A percentile compares a stretch with the other conserved stretches of the same genome.
Evolutionary conservation across 2,329 filamentous ascomycete genomes (phyloP).

Genomic region (Colletotrichum limetticola): DNA sequence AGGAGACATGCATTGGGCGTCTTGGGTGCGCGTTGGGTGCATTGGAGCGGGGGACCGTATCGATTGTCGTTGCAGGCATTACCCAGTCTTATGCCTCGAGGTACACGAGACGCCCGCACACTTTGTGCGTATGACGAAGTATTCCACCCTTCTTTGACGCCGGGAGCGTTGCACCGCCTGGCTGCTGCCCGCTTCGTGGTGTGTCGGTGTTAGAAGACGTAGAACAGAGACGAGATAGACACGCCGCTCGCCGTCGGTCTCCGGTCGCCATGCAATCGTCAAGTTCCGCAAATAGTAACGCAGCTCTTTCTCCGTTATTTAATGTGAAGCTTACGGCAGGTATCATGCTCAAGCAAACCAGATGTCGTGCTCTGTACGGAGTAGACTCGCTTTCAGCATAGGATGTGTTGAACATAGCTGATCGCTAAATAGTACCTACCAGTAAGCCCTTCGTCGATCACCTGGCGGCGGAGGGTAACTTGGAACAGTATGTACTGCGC

Average conservation of each 20-base stretch:
- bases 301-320: no score
- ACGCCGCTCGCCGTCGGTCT: neutral
- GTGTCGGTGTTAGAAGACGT: neutral
- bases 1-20: conserved; percentile 27
- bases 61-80: conserved; percentile 27
- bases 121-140: conserved; percentile 29
- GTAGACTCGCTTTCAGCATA: no score
- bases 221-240: neutral
- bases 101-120: conserved; percentile 24
- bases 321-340: no score
- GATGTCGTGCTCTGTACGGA: neutral
- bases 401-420: neutral
- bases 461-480: neutral
- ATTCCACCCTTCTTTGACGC: conserved; percentile 22
- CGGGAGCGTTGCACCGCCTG: conserved; percentile 25
- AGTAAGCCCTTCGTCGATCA: neutral
- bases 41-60: conserved; percentile 17
- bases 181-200: neutral
- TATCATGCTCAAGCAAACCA: neutral
- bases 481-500: neutral
- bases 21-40: conserved; percentile 17
- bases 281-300: neutral
- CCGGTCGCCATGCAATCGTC: neutral
- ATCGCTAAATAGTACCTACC: neutral
- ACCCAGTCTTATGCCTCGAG: conserved; percentile 15